Evolutionary conservation across 257 asterid genomes (phyloP), one percentile per base, ranked within the genome.

Genomic region (Voacanga thouarsii): DNA sequence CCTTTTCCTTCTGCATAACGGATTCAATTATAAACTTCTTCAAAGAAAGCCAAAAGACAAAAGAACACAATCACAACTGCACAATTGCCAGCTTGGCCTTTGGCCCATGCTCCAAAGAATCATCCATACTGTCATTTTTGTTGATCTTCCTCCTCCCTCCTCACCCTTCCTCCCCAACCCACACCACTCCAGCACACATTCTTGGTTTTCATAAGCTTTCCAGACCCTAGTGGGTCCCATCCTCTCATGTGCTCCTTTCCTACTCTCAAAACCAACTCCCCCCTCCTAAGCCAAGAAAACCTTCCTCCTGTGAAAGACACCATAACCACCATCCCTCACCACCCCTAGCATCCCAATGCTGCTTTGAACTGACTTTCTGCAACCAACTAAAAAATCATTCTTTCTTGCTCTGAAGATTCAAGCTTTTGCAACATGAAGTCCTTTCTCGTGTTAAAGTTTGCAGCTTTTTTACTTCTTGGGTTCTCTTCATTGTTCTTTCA

Each of bases 51-150:
- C 67, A 33, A 74, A 30, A 74, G 69, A 53, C 44, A 64, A 37
- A 33, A 33, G 37, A 65, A 73, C 55, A 71, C 47, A 59, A 39
- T 49, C 75, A 82, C 72, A 82, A 77, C 56, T 28, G 75, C 72
- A 82, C 49, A 80, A 77, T 43, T 44, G 78, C 53, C 71, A 78
- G 75, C 68, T 28, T 80, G 84, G 77, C 71, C 24, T 79, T 82
- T 74, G 77, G 87, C 43, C 88, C 93, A 89, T 89, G 87, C 84
- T 84, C 85, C 77, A 78, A 76, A 84, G 90, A 83, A 86, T 83
- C 87, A 74, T 79, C 84, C 87, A 88, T 84, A 74, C 81, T 33
- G 30, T 33, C 68, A 67, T 43, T 21, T 15, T 57, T n/a, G 44
- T 24, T 1, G 16, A 30, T 30, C 15, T 66, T 33, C 65, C 66